A percentile compares a stretch with the other conserved stretches of the same genome.
Evolutionary conservation across 345 rosid genomes (phyloP).

Genomic region (Limnanthes douglasii): DNA sequence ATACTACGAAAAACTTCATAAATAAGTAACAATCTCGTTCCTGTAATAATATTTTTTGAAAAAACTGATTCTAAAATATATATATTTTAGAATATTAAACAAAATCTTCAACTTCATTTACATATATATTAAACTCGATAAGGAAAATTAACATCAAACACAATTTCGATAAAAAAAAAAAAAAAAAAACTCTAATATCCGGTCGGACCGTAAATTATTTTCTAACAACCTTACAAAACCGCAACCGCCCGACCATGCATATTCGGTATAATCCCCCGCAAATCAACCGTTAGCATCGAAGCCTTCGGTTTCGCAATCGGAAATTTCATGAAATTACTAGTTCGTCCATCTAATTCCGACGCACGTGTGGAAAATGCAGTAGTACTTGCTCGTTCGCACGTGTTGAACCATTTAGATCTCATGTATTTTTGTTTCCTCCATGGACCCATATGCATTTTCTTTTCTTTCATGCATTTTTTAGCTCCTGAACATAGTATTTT

Average conservation of each 20-base stretch:
- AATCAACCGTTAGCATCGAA: constrained; percentile 59
- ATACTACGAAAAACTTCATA: no score
- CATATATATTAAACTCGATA: no score
- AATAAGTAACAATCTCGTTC: no score
- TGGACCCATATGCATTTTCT: constrained; percentile 78
- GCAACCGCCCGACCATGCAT: constrained; percentile 26
- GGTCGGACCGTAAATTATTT: no score
- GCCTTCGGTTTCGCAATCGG: constrained; percentile 26
- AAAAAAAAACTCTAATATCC: no score
- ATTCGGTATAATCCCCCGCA: constrained; percentile 19
- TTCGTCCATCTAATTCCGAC: constrained; percentile 7
- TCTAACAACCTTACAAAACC: constrained; percentile 57
- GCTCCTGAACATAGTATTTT: constrained; percentile 57
- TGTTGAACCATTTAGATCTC: constrained; percentile 81
- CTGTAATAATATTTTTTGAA: no score
- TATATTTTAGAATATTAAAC: no score
- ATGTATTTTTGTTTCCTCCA: constrained; percentile 86
- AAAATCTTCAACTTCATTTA: no score
- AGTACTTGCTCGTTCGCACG: constrained; percentile 24
- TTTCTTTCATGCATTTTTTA: constrained; percentile 68
- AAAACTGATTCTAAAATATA: no score
- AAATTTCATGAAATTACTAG: constrained; percentile 10
- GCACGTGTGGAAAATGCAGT: no score
- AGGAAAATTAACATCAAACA: no score
- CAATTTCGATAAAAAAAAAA: no score